Conservation (phyloP, 352 stramenopile species). For the Phytophthora syringae region DNA sequence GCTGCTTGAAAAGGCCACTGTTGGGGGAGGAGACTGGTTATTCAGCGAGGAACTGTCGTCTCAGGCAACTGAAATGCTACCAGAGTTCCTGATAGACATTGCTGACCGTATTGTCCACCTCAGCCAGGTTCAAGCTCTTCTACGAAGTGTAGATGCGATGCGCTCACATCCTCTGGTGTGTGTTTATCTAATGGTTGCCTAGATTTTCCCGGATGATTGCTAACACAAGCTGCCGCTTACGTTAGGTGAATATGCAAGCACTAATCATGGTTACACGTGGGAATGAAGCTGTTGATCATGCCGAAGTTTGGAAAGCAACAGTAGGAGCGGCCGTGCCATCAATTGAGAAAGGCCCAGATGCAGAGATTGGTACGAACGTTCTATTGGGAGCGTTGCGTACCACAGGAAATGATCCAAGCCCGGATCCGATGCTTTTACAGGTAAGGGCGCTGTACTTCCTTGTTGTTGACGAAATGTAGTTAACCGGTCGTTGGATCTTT, state of each 20-base stretch:
- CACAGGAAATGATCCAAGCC: neutral
- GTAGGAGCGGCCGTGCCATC: conserved; percentile 5
- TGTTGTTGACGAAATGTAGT: neutral
- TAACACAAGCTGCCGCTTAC: conserved; percentile 7
- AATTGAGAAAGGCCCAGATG: neutral
- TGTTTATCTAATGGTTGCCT: neutral
- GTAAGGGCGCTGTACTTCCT: conserved; percentile 15
- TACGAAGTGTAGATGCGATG: conserved; percentile 41
- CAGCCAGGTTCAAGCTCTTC: conserved; percentile 45
- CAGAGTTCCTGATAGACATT: conserved; percentile 38
- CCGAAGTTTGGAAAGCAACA: conserved; percentile 31
- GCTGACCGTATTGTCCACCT: conserved; percentile 35
- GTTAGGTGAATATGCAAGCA: conserved; percentile 26
- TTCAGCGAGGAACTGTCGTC: conserved; percentile 26
- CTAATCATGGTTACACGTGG: conserved; percentile 19
- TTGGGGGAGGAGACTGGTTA: conserved; percentile 39
- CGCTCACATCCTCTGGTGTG: conserved; percentile 36
- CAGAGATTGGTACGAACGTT: conserved; percentile 1
- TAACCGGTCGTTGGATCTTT: conserved; percentile 4
- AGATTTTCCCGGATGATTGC: neutral
- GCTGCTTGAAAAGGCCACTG: conserved; percentile 32
- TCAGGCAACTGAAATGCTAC: conserved; percentile 42
- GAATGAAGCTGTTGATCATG: conserved; percentile 21
- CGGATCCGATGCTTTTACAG: conserved; percentile 10
- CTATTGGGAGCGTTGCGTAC: conserved; percentile 2